Conservation (phyloP, 768 basidiomycete species). For the Pholiota molesta region DNA sequence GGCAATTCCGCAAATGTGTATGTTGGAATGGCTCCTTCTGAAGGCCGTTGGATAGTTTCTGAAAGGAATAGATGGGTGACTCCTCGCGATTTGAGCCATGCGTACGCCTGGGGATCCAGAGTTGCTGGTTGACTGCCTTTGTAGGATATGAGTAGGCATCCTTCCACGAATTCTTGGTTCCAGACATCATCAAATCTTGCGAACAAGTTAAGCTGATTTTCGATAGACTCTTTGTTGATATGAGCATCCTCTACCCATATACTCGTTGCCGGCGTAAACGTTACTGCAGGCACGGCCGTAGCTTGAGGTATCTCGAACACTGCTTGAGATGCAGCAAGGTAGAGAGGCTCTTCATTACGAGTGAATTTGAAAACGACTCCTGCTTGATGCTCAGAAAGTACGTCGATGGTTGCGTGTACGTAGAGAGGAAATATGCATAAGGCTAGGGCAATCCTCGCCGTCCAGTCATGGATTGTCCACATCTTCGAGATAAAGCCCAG, state of each 20-base stretch:
- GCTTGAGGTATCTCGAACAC: conserved; percentile 14
- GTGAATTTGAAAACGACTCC: conserved; percentile 19
- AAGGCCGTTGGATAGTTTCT: conserved; percentile 19
- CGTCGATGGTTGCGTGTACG: conserved; percentile 5
- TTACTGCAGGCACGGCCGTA: background rate
- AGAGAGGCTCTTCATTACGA: conserved; percentile 10
- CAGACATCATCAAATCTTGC: conserved; percentile 36
- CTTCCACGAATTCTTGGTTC: conserved; percentile 30
- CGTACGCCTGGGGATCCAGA: conserved; percentile 28
- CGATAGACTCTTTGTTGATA: conserved; percentile 29
- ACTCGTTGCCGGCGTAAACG: conserved; percentile 27
- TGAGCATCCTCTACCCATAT: conserved; percentile 27
- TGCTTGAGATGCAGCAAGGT: conserved; percentile 23
- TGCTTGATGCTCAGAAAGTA: conserved; percentile 8
- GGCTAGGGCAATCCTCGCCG: background rate
- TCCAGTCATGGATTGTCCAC: background rate
- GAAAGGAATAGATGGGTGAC: conserved; percentile 28
- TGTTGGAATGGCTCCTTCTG: conserved; percentile 16
- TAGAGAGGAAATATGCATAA: conserved; percentile 1
- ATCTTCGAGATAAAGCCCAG: background rate
- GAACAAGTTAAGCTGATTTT: conserved; percentile 27
- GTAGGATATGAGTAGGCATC: conserved; percentile 30
- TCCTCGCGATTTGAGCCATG: conserved; percentile 28
- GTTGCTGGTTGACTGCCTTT: conserved; percentile 25
- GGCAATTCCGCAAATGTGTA: conserved; percentile 17